phyloP scores from a whole-genome alignment of 352 stramenopile species.

The Globisporangium cederbergense region DNA sequence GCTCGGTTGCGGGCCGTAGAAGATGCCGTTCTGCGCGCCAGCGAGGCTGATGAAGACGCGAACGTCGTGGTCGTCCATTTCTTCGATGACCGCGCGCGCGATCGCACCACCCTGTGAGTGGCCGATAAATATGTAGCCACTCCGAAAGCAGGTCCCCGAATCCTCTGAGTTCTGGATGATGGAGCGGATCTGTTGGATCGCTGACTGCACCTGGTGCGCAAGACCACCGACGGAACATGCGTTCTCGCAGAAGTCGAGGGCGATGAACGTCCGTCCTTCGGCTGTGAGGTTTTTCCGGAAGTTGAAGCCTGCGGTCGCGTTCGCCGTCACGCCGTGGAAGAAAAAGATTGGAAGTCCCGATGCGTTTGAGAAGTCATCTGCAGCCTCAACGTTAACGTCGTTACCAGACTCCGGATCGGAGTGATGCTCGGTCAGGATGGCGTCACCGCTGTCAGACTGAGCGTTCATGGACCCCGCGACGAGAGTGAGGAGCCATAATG shows the following conservation, averaged over 20 bases:
- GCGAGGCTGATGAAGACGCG: conserved; percentile 45
- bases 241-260: conserved; percentile 36
- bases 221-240: conserved; percentile 23
- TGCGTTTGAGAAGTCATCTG: not conserved
- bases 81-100: conserved; percentile 40
- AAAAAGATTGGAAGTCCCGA: not conserved
- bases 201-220: conserved; percentile 28
- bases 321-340: conserved; percentile 6
- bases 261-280: conserved; percentile 26
- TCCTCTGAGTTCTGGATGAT: conserved; percentile 13
- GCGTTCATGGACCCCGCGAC: not conserved
- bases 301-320: not conserved
- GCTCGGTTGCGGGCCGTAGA: conserved; percentile 34
- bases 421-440: no score
- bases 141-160: conserved; percentile 18
- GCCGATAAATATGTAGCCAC: conserved; percentile 45
- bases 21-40: conserved; percentile 38
- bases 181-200: conserved; percentile 31
- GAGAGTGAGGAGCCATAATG: not conserved
- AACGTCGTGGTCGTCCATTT: conserved; percentile 57
- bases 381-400: not conserved
- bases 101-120: conserved; percentile 48
- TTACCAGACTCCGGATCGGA: no score
- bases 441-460: not conserved
- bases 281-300: not conserved